Conservation (phyloP, 768 basidiomycete species). For the Boletus rufocinnamomeus region DNA sequence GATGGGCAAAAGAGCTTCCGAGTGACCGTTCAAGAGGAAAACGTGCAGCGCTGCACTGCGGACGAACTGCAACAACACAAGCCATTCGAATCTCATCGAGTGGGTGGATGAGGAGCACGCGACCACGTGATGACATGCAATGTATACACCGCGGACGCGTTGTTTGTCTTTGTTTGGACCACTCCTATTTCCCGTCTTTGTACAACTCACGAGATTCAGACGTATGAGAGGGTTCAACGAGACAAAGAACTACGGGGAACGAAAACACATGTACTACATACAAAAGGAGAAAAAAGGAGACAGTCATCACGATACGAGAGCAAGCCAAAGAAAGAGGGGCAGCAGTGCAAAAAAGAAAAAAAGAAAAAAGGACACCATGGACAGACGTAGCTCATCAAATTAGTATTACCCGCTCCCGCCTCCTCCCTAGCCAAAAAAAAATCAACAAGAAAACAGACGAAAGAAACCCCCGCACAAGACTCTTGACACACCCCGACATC, state of each 20-base stretch:
- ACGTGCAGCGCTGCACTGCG: not conserved
- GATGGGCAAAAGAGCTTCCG: not conserved
- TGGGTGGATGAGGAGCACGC: not conserved
- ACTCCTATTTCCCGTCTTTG: not conserved
- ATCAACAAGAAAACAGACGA: conserved; percentile 18
- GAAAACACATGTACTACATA: conserved; percentile 3
- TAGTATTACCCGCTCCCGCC: conserved; percentile 18
- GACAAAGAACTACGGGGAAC: conserved; percentile 1
- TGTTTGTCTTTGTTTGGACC: conserved; percentile 16
- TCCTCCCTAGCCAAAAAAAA: conserved; percentile 14
- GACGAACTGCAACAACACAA: conserved; percentile 2
- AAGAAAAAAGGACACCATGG: conserved; percentile 1
- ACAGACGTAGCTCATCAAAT: conserved; percentile 13
- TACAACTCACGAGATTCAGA: not conserved
- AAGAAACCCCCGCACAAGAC: not conserved
- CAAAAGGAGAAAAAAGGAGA: not conserved
- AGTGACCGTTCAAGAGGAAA: not conserved
- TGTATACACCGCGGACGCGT: conserved; percentile 13
- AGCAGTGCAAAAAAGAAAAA: not conserved
- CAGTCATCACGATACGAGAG: not conserved
- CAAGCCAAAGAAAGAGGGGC: conserved; percentile 1
- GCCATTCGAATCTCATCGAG: not conserved
- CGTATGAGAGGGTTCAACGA: not conserved
- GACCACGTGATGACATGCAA: conserved; percentile 12
- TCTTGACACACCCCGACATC: not conserved